A percentile compares a stretch with the other conserved stretches of the same genome.
These are phyloP conservation scores for Calonectria multiphialidica DNA, from an alignment of 2,329 filamentous ascomycete species.

Conservation along the genomic window DNA sequence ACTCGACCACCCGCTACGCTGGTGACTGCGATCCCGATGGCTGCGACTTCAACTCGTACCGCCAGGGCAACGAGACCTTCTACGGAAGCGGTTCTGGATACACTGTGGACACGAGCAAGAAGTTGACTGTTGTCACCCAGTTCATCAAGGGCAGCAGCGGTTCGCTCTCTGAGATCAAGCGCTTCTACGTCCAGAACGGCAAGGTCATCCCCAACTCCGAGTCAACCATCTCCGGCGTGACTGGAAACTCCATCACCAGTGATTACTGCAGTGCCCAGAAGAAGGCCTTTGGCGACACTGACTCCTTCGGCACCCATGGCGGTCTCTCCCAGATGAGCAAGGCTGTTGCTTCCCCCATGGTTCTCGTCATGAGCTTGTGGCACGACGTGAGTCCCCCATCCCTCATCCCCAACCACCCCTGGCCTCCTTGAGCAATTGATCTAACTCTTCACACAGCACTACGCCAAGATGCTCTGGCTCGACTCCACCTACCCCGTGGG, in stretches of 20 bases:
- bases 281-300: conserved; percentile 64
- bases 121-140: conserved; percentile 76
- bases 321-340: conserved; percentile 69
- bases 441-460: conserved; percentile 54
- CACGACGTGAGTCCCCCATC: conserved; percentile 62
- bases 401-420: neutral
- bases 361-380: conserved; percentile 66
- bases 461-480: conserved; percentile 80
- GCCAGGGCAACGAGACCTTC: conserved; percentile 73
- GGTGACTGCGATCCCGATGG: conserved; percentile 77
- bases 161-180: conserved; percentile 70
- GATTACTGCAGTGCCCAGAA: conserved; percentile 71
- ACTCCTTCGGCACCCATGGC: conserved; percentile 67
- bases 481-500: conserved; percentile 73
- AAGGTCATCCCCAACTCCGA: conserved; percentile 67
- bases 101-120: conserved; percentile 69
- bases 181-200: conserved; percentile 75
- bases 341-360: conserved; percentile 56
- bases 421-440: neutral
- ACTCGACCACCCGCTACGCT: conserved; percentile 65
- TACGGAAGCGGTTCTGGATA: conserved; percentile 67
- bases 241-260: conserved; percentile 65
- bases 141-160: conserved; percentile 65
- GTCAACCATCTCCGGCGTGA: conserved; percentile 52
- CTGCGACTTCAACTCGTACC: conserved; percentile 79